Evolutionary conservation across 495 filamentous ascomycete species (phyloP).

Genomic region (Cercophora scortea): DNA sequence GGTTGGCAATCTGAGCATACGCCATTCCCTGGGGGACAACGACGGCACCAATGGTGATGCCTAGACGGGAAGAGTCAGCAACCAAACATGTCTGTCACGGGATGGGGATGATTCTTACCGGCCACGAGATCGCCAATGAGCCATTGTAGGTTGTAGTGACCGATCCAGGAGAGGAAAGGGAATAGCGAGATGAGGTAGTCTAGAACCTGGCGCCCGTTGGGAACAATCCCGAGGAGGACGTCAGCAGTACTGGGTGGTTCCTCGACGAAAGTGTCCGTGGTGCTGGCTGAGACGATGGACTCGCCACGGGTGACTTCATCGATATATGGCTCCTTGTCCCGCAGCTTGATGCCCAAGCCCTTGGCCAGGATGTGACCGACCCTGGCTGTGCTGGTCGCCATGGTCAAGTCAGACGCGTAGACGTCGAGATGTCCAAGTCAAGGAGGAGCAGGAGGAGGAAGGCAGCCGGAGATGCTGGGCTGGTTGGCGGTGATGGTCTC

Average conservation of each 20-base stretch:
- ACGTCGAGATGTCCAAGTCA: neutral
- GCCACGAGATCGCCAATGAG: slow-evolving; percentile 81
- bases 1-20: slow-evolving; percentile 77
- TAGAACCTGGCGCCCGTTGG: slow-evolving; percentile 43
- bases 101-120: slow-evolving; percentile 43
- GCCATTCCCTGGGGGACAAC: slow-evolving; percentile 98
- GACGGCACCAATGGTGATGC: slow-evolving; percentile 89
- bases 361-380: slow-evolving; percentile 70
- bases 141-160: slow-evolving; percentile 84
- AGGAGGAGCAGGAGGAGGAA: neutral
- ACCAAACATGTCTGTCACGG: neutral
- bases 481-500: neutral
- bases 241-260: slow-evolving; percentile 67
- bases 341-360: slow-evolving; percentile 77
- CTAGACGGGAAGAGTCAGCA: slow-evolving; percentile 31
- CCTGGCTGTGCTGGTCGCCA: slow-evolving; percentile 34
- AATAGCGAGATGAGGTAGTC: slow-evolving; percentile 65
- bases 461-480: neutral
- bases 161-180: slow-evolving; percentile 84
- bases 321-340: slow-evolving; percentile 49
- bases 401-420: neutral
- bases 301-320: slow-evolving; percentile 60
- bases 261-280: slow-evolving; percentile 76
- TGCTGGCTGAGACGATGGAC: slow-evolving; percentile 68
- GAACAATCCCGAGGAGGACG: slow-evolving; percentile 58